Conservation (phyloP, 306 rosid species). For the Fragaria vesca region DNA sequence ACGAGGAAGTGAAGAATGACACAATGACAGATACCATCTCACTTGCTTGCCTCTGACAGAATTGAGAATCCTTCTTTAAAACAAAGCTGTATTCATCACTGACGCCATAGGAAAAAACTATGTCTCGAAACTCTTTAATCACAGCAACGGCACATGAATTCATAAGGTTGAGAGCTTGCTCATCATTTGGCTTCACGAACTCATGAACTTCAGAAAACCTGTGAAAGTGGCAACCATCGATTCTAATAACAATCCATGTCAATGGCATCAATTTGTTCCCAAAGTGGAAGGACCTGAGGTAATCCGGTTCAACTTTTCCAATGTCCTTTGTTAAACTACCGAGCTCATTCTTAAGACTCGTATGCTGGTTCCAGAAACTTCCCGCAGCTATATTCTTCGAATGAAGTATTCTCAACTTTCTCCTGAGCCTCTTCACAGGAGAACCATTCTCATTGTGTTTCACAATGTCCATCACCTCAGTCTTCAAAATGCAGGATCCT, state of each 20-base stretch:
- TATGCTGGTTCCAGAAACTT: constrained; percentile 58
- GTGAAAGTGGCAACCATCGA: constrained; percentile 92
- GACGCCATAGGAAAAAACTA: constrained; percentile 74
- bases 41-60: constrained; percentile 55
- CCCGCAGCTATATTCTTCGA: constrained; percentile 56
- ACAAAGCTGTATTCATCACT: constrained; percentile 85
- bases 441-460: constrained; percentile 58
- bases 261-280: constrained; percentile 60
- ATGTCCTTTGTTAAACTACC: constrained; percentile 57
- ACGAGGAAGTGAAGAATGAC: constrained; percentile 71
- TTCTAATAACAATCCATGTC: constrained; percentile 70
- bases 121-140: constrained; percentile 58
- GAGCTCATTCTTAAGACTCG: constrained; percentile 59
- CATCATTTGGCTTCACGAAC: constrained; percentile 91
- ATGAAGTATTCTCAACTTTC: constrained; percentile 45
- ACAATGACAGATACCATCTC: constrained; percentile 52
- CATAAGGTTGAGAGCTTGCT: constrained; percentile 78
- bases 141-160: constrained; percentile 72
- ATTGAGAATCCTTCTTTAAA: constrained; percentile 53
- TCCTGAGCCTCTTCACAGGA: constrained; percentile 62
- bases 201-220: constrained; percentile 66
- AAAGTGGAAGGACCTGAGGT: constrained; percentile 64
- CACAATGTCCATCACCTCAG: constrained; percentile 52
- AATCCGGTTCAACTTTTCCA: constrained; percentile 70
- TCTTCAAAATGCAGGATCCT: constrained; percentile 70